phyloP scores from a whole-genome alignment of 495 filamentous ascomycete species.

The Umbilicaria muhlenbergii region DNA sequence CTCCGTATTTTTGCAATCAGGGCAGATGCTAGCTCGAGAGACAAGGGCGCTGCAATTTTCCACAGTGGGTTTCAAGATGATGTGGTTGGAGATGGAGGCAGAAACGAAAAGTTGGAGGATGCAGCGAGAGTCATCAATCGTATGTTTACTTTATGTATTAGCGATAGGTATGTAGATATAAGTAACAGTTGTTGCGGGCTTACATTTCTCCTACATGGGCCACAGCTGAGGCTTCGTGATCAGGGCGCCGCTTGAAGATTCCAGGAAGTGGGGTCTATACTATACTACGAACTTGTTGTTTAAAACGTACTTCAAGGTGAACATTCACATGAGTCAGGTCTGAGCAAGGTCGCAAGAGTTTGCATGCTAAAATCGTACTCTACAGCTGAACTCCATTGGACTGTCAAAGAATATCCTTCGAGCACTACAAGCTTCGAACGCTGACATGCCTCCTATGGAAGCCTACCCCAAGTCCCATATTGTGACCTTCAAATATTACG shows the following conservation, averaged over 20 bases:
- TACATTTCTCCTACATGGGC: not conserved
- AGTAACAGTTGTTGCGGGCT: not conserved
- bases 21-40: conserved; percentile 49
- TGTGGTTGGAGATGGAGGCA: conserved; percentile 49
- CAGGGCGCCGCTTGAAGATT: conserved; percentile 73
- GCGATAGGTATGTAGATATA: conserved; percentile 53
- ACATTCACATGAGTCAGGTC: not conserved
- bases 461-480: conserved; percentile 74
- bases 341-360: not conserved
- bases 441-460: conserved; percentile 61
- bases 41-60: conserved; percentile 26
- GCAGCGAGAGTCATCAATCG: conserved; percentile 74
- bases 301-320: conserved; percentile 89
- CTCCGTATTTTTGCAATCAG: conserved; percentile 75
- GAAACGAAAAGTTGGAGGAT: conserved; percentile 74
- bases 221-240: conserved; percentile 11
- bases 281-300: conserved; percentile 84
- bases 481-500: conserved; percentile 94
- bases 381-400: conserved; percentile 62
- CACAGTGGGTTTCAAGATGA: conserved; percentile 54
- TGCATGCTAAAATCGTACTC: not conserved
- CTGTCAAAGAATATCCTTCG: conserved; percentile 82
- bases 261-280: conserved; percentile 94
- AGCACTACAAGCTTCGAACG: conserved; percentile 53
- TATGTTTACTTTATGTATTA: conserved; percentile 76